Percentiles rank a stretch among this genome's conserved stretches.
phyloP scores from a whole-genome alignment of 2,329 filamentous ascomycete genomes.

The Tolypocladium tundrense region DNA sequence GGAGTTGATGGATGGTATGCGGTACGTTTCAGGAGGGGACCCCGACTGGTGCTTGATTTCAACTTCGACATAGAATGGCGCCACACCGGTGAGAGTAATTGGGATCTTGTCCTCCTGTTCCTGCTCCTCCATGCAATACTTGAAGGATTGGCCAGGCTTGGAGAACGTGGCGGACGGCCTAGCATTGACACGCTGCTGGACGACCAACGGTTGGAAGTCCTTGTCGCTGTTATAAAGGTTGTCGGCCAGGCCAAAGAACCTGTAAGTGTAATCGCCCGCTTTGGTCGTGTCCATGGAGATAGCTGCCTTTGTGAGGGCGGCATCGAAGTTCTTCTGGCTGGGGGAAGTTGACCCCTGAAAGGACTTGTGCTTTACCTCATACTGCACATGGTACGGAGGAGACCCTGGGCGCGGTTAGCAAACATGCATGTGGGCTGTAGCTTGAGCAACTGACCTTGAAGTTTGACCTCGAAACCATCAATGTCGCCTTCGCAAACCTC shows the following conservation, averaged over 20 bases:
- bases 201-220: constrained; percentile 53
- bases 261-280: constrained; percentile 77
- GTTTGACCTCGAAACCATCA: constrained; percentile 71
- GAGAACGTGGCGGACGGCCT: constrained; percentile 74
- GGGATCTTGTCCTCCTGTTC: constrained; percentile 79
- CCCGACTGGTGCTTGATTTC: constrained; percentile 87
- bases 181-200: constrained; percentile 77
- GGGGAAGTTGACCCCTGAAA: constrained; percentile 54
- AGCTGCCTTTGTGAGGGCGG: constrained; percentile 63
- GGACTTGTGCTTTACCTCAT: constrained; percentile 66
- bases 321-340: constrained; percentile 63
- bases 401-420: constrained; percentile 42
- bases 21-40: constrained; percentile 68
- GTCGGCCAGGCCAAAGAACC: constrained; percentile 73
- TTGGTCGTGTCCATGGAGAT: constrained; percentile 79
- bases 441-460: constrained; percentile 51
- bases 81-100: constrained; percentile 68
- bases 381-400: constrained; percentile 74
- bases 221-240: constrained; percentile 71
- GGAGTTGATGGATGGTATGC: constrained; percentile 67
- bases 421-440: background rate
- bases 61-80: constrained; percentile 84
- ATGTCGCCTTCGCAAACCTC: constrained; percentile 93
- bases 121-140: constrained; percentile 82
- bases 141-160: constrained; percentile 86